Evolutionary conservation across 306 rosid genomes (phyloP).

Genomic region (Castanea mollissima): DNA sequence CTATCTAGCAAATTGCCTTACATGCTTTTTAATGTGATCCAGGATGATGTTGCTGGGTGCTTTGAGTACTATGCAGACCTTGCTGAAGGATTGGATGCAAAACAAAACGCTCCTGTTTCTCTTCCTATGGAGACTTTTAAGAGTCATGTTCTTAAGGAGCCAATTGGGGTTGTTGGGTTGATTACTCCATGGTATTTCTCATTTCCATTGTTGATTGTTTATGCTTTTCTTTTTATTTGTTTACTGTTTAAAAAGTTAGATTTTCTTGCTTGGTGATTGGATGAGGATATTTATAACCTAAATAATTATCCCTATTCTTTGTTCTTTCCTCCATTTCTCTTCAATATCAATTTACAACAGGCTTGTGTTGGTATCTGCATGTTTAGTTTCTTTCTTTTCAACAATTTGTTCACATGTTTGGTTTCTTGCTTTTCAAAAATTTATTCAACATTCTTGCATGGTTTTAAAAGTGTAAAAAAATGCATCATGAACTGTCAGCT

Average conservation of each 20-base stretch:
- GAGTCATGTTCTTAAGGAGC: slow-evolving; percentile 74
- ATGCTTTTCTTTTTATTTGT: not conserved
- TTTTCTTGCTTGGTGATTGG: not conserved
- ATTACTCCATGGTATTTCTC: slow-evolving; percentile 84
- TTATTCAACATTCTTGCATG: not conserved
- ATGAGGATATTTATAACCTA: not conserved
- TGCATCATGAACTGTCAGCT: not conserved
- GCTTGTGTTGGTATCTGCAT: not conserved
- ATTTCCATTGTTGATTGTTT: slow-evolving; percentile 1
- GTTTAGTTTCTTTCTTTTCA: not conserved
- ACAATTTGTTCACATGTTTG: too few species aligned
- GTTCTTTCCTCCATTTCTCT: not conserved
- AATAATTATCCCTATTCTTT: not conserved
- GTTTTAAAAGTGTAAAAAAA: not conserved
- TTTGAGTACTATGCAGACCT: slow-evolving; percentile 94
- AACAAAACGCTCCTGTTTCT: slow-evolving; percentile 74
- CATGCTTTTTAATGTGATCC: slow-evolving; percentile 17
- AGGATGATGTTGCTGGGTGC: slow-evolving; percentile 99
- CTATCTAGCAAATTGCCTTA: slow-evolving; percentile 2
- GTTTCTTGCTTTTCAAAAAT: not conserved
- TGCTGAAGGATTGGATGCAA: slow-evolving; percentile 84
- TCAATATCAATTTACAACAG: not conserved
- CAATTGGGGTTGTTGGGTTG: slow-evolving; percentile 84
- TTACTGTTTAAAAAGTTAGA: not conserved
- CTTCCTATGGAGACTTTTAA: slow-evolving; percentile 86